Conservation (phyloP, 768 basidiomycete genomes). For the Auricularia sp. region DNA sequence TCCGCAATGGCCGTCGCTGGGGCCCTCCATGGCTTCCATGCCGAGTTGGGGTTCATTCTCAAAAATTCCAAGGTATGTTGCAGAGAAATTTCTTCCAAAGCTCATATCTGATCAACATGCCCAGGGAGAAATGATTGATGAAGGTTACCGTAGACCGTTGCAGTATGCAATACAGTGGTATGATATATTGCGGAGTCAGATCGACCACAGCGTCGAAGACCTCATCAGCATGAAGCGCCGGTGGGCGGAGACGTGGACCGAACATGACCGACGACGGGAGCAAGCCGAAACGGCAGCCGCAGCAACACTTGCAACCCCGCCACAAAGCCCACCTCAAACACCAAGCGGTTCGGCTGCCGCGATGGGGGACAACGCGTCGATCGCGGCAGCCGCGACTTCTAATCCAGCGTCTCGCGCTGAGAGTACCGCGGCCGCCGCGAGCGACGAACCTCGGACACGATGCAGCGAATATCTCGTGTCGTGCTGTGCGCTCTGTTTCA, state of each 20-base stretch:
- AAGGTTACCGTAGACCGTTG: conserved; percentile 23
- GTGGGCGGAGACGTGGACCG: not conserved
- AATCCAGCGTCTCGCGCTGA: too few species aligned
- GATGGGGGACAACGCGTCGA: too few species aligned
- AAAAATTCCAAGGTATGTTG: conserved; percentile 11
- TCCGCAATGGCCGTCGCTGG: conserved; percentile 21
- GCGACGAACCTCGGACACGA: conserved; percentile 4
- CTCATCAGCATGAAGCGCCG: not conserved
- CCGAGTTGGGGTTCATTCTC: conserved; percentile 15
- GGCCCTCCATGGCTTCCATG: conserved; percentile 22
- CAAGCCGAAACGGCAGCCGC: too few species aligned
- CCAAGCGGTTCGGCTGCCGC: too few species aligned
- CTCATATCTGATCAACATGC: not conserved
- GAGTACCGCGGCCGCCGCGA: not conserved
- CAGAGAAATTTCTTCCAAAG: not conserved
- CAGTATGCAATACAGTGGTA: conserved; percentile 21
- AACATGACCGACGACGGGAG: too few species aligned
- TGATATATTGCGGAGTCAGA: conserved; percentile 10
- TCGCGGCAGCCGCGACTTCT: too few species aligned
- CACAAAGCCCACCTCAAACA: too few species aligned
- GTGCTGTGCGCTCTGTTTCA: conserved; percentile 27
- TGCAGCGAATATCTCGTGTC: conserved; percentile 14
- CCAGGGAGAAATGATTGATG: conserved; percentile 16
- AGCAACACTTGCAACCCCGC: too few species aligned
- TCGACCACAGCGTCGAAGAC: conserved; percentile 10